Evolutionary conservation across 441 rosid genomes (phyloP), one percentile per base, ranked within the genome.

Genomic region (Kokia cookei): DNA sequence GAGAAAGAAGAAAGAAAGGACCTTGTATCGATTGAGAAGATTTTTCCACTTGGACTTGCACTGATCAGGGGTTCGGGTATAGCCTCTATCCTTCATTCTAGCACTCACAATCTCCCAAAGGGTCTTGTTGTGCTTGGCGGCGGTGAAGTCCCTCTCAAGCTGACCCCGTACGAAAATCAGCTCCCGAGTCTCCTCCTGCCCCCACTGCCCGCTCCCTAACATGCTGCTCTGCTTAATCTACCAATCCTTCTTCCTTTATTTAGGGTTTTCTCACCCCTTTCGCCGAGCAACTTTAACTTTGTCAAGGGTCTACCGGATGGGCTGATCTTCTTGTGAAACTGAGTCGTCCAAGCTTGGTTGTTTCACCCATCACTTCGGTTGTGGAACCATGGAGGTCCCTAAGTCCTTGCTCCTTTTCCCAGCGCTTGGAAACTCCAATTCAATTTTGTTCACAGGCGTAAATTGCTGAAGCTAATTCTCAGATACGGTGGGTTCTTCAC

Each of bases 41-140:
- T 89, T 86, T 78, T 89, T 85, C 90, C 88, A 89, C 76, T 89
- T 87, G 82, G 88, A 87, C 71, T 86, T 86, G 60, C 90, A 89
- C 82, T 89, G 93, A 27, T 83, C 85, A 55, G 88, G 85, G 32
- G 88, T 81, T 72, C 89, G 81, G 29, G 71, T 32, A 62, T 79
- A 82, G n/a, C 90, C 90, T 53, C 74, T 79, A 76, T 85, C 88
- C 75, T 74, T 80, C 90, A 86, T 77, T 58, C 78, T 79, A 12
- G 50, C 62, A 61, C 87, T 81, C 53, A 84, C 90, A 5, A 79
- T 65, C 81, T 86, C 90, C 93, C 89, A 89, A 43, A 84, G 77
- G n/a, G 77, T 81, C 75, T 82, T 84, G 73, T 76, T 84, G 78
- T 86, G 77, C 83, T 86, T 89, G 66, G 86, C 65, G 59, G 75